Conservation (phyloP, 2,329 filamentous ascomycete genomes). For the Penicillium italicum region DNA sequence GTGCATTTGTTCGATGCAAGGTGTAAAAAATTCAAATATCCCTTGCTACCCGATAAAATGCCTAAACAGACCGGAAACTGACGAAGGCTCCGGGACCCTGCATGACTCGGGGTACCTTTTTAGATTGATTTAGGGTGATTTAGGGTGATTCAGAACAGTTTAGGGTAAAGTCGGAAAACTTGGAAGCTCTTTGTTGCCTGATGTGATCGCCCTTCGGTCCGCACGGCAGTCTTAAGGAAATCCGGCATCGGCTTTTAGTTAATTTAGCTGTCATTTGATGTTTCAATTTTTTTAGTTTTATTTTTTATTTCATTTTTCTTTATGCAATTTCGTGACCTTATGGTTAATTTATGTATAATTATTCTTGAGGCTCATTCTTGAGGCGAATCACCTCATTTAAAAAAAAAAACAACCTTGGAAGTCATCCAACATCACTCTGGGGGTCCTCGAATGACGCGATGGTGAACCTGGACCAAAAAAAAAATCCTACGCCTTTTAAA, state of each 20-base stretch:
- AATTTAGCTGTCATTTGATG: constrained; percentile 1
- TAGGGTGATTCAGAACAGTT: neutral
- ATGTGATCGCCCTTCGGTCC: constrained; percentile 22
- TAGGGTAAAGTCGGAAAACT: constrained; percentile 6
- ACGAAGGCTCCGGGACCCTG: constrained; percentile 9
- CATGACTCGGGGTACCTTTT: neutral
- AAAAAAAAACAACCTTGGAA: too few relatives aligned
- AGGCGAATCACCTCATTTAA: constrained; percentile 1
- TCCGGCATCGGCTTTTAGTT: constrained; percentile 2
- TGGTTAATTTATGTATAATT: neutral
- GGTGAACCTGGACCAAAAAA: neutral
- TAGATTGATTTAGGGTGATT: neutral
- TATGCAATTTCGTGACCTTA: neutral
- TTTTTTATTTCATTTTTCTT: neutral
- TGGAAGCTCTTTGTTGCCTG: constrained; percentile 15
- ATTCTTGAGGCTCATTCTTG: neutral
- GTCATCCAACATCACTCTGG: too few relatives aligned
- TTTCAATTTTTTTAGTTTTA: neutral
- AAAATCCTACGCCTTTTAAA: constrained; percentile 19
- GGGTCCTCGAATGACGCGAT: neutral
- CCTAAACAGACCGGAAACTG: constrained; percentile 5
- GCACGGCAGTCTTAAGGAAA: constrained; percentile 11
- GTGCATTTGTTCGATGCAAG: constrained; percentile 2
- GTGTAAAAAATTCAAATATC: neutral
- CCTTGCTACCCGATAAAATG: constrained; percentile 1